phyloP scores from a whole-genome alignment of 2,329 filamentous ascomycete species.

The Ilyonectria sp. region DNA sequence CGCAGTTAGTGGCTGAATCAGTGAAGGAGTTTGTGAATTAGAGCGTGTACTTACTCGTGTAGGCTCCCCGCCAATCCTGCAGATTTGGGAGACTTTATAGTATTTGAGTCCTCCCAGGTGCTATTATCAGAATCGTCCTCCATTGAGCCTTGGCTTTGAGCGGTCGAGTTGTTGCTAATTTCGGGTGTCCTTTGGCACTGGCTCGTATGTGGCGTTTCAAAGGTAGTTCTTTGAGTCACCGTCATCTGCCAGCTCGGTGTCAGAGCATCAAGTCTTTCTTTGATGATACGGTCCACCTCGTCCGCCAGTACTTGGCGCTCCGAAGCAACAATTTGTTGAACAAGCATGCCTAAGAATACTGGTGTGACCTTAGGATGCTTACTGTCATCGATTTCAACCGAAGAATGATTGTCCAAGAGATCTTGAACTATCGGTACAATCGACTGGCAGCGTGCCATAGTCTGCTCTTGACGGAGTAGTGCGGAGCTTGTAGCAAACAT shows the following conservation, averaged over 20 bases:
- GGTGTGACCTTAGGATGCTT: constrained; percentile 25
- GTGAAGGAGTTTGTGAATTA: not conserved
- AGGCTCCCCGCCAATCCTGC: not conserved
- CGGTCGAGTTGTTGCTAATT: not conserved
- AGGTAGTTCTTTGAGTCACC: not conserved
- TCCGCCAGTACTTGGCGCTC: not conserved
- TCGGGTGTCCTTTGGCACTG: not conserved
- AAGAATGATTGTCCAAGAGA: constrained; percentile 12
- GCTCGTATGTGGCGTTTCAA: not conserved
- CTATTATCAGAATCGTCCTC: constrained; percentile 23
- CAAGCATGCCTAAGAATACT: constrained; percentile 25
- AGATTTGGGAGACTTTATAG: not conserved
- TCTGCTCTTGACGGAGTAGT: not conserved
- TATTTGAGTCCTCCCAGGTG: constrained; percentile 13
- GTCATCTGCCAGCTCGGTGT: not conserved
- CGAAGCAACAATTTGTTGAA: constrained; percentile 19
- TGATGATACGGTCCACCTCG: constrained; percentile 21
- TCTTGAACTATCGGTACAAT: constrained; percentile 16
- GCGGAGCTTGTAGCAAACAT: not conserved
- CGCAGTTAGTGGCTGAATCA: not conserved
- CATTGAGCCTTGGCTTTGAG: not conserved
- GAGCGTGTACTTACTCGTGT: not conserved
- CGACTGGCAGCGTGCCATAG: not conserved
- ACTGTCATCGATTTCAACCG: constrained; percentile 14
- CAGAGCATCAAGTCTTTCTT: constrained; percentile 10